Evolutionary conservation across 768 basidiomycete genomes (phyloP).

Genomic region (Coprinellus aureogranulatus): DNA sequence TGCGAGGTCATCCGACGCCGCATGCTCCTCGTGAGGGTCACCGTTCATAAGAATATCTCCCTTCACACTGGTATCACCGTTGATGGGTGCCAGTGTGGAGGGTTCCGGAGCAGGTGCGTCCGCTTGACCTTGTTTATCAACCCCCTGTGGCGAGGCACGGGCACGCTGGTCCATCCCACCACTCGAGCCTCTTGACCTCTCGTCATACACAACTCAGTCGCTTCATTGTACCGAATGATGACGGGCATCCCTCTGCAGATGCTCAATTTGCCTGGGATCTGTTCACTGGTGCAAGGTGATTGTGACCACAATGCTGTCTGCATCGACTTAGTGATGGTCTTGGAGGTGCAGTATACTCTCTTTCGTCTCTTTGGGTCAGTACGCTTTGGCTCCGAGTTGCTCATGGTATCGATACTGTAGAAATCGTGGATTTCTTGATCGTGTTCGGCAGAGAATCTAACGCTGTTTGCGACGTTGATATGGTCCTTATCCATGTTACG

Average conservation of each 20-base stretch:
- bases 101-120: background rate
- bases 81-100: background rate
- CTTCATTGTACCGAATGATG: background rate
- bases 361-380: background rate
- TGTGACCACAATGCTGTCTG: background rate
- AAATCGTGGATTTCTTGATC: background rate
- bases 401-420: background rate
- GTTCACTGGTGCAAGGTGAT: background rate
- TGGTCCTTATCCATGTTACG: background rate
- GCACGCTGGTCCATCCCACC: background rate
- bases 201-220: constrained; percentile 3
- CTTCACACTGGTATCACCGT: no score
- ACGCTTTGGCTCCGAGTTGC: background rate
- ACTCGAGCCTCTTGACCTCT: background rate
- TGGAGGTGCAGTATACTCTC: background rate
- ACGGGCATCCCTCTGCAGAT: background rate
- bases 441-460: background rate
- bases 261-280: background rate
- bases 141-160: background rate
- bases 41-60: no score
- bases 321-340: background rate
- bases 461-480: background rate
- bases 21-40: background rate
- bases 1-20: background rate
- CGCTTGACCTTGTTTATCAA: background rate